phyloP scores from a whole-genome alignment of 495 filamentous ascomycete species.

The Durotheca rogersii region DNA sequence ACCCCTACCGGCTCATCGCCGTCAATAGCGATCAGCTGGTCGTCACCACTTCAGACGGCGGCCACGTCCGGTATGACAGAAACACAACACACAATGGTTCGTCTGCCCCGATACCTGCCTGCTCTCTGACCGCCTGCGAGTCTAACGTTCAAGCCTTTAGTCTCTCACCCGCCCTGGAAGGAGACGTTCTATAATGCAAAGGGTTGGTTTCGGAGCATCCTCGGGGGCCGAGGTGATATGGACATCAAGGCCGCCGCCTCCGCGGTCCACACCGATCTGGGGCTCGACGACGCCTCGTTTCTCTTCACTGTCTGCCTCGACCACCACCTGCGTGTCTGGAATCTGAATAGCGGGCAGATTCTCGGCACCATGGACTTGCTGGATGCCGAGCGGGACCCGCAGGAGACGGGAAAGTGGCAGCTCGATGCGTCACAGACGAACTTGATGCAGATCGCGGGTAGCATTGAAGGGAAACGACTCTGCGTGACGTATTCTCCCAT shows the following conservation, averaged over 20 bases:
- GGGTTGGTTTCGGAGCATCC: conserved; percentile 73
- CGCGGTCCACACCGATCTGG: conserved; percentile 54
- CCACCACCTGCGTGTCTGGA: conserved; percentile 85
- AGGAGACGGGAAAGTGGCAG: conserved; percentile 65
- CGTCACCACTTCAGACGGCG: conserved; percentile 79
- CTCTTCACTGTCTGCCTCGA: conserved; percentile 85
- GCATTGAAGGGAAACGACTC: conserved; percentile 65
- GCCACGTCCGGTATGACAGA: conserved; percentile 70
- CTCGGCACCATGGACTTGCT: conserved; percentile 42
- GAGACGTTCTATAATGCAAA: conserved; percentile 78
- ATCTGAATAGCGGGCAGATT: conserved; percentile 69
- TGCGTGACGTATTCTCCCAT: conserved; percentile 85
- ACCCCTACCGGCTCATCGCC: conserved; percentile 78
- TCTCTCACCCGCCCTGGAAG: conserved; percentile 63
- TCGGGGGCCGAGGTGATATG: conserved; percentile 54
- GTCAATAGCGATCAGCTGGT: conserved; percentile 71
- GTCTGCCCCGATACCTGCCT: conserved; percentile 7
- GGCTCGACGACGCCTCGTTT: conserved; percentile 49
- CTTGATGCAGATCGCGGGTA: conserved; percentile 71
- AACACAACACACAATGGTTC: conserved; percentile 67
- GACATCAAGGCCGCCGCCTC: conserved; percentile 33
- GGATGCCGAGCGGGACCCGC: conserved; percentile 43
- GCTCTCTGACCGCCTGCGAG: background rate
- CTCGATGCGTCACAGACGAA: conserved; percentile 72
- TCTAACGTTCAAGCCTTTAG: conserved; percentile 17